Conservation (phyloP, 2,329 filamentous ascomycete species). For the Penicillium sp. region DNA sequence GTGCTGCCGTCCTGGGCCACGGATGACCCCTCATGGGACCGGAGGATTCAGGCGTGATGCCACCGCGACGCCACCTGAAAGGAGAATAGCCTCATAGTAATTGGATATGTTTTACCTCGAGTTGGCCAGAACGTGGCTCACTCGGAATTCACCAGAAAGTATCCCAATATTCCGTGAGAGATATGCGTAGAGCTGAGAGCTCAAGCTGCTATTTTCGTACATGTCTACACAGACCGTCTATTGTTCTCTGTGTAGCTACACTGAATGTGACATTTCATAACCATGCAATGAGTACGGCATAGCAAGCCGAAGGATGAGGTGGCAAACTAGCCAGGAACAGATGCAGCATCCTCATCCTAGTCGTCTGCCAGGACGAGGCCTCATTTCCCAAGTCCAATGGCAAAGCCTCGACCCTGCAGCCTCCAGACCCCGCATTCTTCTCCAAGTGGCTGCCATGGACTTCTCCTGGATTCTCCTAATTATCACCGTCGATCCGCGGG, state of each 20-base stretch:
- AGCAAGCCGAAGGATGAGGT: background rate
- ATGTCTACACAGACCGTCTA: too few species aligned
- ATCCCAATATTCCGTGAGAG: too few species aligned
- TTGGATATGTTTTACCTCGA: background rate
- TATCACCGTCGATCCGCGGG: constrained; percentile 4
- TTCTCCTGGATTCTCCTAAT: background rate
- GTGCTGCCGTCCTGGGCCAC: background rate
- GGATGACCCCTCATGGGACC: background rate
- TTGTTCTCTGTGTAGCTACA: too few species aligned
- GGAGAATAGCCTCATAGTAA: background rate
- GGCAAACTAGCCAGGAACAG: background rate
- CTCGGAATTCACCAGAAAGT: background rate
- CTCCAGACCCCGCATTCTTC: background rate
- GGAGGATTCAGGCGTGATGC: background rate
- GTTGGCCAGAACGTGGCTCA: background rate
- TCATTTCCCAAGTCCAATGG: background rate
- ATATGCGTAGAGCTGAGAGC: too few species aligned
- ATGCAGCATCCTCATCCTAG: background rate
- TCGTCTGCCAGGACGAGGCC: background rate
- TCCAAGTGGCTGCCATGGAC: background rate
- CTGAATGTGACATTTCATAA: too few species aligned
- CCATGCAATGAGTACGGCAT: too few species aligned
- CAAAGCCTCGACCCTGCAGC: background rate
- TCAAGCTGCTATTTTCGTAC: too few species aligned
- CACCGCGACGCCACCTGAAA: background rate